phyloP scores from a whole-genome alignment of 371 early-diverging fungal genomes.

The Entomophthora muscae region DNA sequence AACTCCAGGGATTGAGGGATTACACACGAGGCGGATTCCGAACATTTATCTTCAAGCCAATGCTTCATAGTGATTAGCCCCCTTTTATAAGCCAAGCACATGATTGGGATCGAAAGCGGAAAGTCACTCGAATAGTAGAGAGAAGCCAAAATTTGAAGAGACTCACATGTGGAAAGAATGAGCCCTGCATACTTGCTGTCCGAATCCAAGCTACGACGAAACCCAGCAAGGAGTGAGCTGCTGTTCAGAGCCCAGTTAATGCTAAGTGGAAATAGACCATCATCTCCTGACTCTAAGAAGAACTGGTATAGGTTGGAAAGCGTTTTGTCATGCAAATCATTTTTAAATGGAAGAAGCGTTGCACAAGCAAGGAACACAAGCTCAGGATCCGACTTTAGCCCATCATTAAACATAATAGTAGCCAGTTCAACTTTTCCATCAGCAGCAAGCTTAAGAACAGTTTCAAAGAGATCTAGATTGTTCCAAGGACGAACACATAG shows the following conservation, averaged over 20 bases:
- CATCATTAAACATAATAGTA: neutral
- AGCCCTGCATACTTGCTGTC: constrained; percentile 1
- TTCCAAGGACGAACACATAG: neutral
- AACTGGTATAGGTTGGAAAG: neutral
- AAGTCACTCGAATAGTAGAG: constrained; percentile 7
- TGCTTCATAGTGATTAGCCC: neutral
- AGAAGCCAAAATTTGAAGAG: neutral
- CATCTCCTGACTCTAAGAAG: neutral
- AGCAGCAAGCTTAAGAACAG: neutral
- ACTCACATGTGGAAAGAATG: neutral
- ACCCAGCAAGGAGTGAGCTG: neutral
- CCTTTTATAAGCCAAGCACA: neutral
- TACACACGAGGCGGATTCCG: neutral
- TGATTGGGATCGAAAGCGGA: constrained; percentile 1
- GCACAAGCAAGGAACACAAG: neutral
- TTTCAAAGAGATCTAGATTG: constrained; percentile 3
- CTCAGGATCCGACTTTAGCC: constrained; percentile 1
- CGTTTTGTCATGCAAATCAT: neutral
- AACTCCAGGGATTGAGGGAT: neutral
- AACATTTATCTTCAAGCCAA: constrained; percentile 6
- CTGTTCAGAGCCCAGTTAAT: constrained; percentile 7
- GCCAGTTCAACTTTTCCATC: neutral
- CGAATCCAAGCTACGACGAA: neutral
- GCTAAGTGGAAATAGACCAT: neutral
- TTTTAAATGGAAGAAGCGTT: neutral